phyloP scores from a whole-genome alignment of 2,329 filamentous ascomycete species.

The Oidium heveae region DNA sequence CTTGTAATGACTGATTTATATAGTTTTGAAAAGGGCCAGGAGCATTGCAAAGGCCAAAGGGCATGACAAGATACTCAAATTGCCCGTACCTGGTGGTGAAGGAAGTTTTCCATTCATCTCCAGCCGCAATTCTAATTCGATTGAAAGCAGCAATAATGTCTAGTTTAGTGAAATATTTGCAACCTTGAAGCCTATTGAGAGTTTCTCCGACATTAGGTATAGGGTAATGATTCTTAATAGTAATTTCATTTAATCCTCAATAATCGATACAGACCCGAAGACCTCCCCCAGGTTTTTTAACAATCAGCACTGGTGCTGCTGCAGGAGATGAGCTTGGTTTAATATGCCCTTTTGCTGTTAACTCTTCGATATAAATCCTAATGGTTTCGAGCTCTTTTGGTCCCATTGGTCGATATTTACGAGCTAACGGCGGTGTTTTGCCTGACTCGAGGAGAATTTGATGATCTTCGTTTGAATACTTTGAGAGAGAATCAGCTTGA shows the following conservation, averaged over 20 bases:
- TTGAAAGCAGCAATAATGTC: background rate
- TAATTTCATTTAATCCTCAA: background rate
- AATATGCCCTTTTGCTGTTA: background rate
- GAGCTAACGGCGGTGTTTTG: no score
- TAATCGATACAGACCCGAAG: background rate
- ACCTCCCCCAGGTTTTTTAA: background rate
- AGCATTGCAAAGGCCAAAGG: background rate
- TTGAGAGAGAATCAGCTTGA: no score
- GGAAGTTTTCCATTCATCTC: background rate
- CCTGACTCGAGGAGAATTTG: no score
- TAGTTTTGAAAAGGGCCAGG: background rate
- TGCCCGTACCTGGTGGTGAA: background rate
- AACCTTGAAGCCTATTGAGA: background rate
- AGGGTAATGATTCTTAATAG: background rate
- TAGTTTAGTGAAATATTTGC: background rate
- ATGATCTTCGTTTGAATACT: no score
- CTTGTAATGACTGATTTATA: background rate
- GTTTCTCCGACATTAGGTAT: background rate
- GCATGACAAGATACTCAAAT: background rate
- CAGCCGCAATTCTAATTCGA: background rate
- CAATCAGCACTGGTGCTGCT: background rate
- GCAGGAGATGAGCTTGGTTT: background rate
- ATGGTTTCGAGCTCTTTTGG: background rate
- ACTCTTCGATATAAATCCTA: background rate
- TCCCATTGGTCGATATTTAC: background rate